These are phyloP conservation scores for Linaria vulgaris DNA, from an alignment of 257 asterid genomes.

Conservation along the genomic window DNA sequence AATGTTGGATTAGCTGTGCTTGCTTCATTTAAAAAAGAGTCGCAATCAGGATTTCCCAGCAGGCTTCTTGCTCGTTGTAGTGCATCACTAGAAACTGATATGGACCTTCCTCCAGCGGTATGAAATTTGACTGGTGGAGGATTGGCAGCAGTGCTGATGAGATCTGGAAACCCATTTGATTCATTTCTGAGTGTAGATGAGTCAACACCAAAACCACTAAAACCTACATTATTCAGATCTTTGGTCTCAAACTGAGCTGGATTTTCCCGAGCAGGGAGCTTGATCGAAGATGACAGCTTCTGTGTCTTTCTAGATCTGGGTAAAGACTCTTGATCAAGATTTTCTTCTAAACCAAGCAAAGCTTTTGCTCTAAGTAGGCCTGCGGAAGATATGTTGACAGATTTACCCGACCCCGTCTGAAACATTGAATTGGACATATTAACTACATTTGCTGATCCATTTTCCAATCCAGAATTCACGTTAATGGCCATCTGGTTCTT, in stretches of 20 bases:
- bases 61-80: constrained; percentile 80
- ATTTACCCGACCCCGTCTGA: constrained; percentile 75
- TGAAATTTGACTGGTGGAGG: constrained; percentile 80
- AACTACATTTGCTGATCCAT: constrained; percentile 29
- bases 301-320: constrained; percentile 35
- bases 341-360: constrained; percentile 63
- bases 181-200: constrained; percentile 31
- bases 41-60: constrained; percentile 72
- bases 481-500: constrained; percentile 21
- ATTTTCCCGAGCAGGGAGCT: constrained; percentile 31
- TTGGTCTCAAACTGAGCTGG: constrained; percentile 31
- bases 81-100: constrained; percentile 86
- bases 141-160: constrained; percentile 38
- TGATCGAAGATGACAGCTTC: constrained; percentile 31
- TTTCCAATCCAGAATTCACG: constrained; percentile 30
- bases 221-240: constrained; percentile 25
- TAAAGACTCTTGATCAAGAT: constrained; percentile 36
- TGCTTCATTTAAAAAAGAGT: constrained; percentile 46
- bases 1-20: constrained; percentile 36
- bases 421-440: constrained; percentile 49
- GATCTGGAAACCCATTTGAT: constrained; percentile 36
- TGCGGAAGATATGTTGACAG: constrained; percentile 64
- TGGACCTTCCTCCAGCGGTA: constrained; percentile 96
- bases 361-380: constrained; percentile 80
- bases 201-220: constrained; percentile 36